phyloP scores from a whole-genome alignment of 306 rosid species.

The Argentina anserina region DNA sequence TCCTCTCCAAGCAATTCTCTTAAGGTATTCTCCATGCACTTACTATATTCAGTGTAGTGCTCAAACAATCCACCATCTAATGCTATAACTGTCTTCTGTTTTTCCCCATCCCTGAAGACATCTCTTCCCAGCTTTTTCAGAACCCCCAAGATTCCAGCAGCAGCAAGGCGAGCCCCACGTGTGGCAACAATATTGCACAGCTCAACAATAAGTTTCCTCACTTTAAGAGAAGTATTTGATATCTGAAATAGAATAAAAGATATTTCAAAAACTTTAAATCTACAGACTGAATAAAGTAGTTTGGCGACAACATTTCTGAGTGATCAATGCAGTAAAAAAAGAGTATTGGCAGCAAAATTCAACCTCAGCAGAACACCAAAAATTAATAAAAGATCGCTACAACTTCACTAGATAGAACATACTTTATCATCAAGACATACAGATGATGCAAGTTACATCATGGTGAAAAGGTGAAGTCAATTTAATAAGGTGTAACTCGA shows the following conservation, averaged over 20 bases:
- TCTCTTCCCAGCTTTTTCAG: conserved; percentile 78
- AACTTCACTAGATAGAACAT: background rate
- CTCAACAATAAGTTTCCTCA: conserved; percentile 55
- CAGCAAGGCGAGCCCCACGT: conserved; percentile 86
- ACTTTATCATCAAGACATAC: background rate
- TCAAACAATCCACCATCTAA: conserved; percentile 89
- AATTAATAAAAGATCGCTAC: background rate
- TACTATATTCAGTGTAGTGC: conserved; percentile 73
- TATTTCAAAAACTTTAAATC: background rate
- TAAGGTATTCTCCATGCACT: conserved; percentile 64
- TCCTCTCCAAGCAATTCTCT: conserved; percentile 61
- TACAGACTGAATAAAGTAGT: background rate
- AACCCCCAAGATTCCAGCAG: conserved; percentile 83
- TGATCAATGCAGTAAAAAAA: background rate
- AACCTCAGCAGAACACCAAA: background rate
- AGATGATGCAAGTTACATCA: background rate
- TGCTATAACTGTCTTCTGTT: conserved; percentile 56
- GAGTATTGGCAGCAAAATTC: background rate
- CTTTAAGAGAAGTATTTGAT: conserved; percentile 54
- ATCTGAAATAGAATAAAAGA: conserved; percentile 39
- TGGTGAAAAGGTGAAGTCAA: background rate
- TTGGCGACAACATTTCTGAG: conserved; percentile 15
- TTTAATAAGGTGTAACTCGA: background rate
- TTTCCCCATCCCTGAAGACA: conserved; percentile 32
- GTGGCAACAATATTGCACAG: conserved; percentile 71